These are phyloP conservation scores for Rhododendron ferrugineum DNA, from an alignment of 148 eudicot genomes.

Conservation along the genomic window DNA sequence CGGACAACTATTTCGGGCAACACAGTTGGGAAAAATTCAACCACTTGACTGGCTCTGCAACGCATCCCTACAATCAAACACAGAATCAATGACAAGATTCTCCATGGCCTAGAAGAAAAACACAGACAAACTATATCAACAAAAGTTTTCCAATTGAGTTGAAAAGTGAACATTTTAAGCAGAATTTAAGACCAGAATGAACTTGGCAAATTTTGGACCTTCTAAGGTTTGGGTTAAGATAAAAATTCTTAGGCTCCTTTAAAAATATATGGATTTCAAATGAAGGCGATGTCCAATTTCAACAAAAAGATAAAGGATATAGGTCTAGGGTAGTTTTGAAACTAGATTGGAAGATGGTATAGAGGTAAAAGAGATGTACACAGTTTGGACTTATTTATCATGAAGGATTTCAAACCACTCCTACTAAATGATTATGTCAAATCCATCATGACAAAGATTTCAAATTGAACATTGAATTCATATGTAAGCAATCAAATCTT, in stretches of 20 bases:
- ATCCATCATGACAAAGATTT: not conserved
- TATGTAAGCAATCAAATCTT: not conserved
- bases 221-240: not conserved
- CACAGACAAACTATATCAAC: not conserved
- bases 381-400: not conserved
- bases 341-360: not conserved
- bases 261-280: not conserved
- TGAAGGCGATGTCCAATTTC: not conserved
- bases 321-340: not conserved
- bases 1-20: conserved; percentile 85
- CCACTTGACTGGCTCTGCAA: conserved; percentile 83
- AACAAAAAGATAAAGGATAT: not conserved
- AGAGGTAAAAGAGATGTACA: not conserved
- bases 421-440: not conserved
- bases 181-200: not conserved
- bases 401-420: not conserved
- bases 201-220: not conserved
- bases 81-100: not conserved
- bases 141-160: not conserved
- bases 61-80: conserved; percentile 31
- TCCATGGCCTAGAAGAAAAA: not conserved
- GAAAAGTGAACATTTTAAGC: not conserved
- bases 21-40: conserved; percentile 62
- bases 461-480: not conserved
- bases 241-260: not conserved